A percentile compares a stretch with the other conserved stretches of the same genome.
Evolutionary conservation across 495 filamentous ascomycete genomes (phyloP).

Genomic region (Saxophila tyrrhenica): DNA sequence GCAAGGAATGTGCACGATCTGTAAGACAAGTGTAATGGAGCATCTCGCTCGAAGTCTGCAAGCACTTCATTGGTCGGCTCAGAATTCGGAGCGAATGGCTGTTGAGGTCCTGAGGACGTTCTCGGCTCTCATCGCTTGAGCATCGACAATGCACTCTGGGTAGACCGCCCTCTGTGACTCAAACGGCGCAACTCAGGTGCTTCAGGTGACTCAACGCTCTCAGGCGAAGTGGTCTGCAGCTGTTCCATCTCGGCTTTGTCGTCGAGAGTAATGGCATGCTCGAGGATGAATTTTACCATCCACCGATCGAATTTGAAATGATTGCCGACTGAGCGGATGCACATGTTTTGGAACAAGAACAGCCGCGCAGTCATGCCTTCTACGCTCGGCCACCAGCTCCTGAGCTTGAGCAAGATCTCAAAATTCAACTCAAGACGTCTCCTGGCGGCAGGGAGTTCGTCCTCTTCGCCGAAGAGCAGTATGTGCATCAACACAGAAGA

Average conservation of each 20-base stretch:
- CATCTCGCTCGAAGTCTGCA: not conserved
- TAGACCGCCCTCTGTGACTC: not conserved
- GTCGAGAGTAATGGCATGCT: conserved; percentile 21
- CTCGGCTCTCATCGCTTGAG: not conserved
- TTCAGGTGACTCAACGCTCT: not conserved
- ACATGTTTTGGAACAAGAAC: conserved; percentile 32
- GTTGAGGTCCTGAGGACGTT: too few species aligned
- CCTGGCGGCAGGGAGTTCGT: conserved; percentile 19
- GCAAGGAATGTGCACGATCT: not conserved
- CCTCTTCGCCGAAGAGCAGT: conserved; percentile 26
- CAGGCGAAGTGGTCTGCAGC: not conserved
- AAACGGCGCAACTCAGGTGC: not conserved
- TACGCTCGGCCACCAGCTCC: conserved; percentile 30
- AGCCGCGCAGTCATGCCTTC: conserved; percentile 27
- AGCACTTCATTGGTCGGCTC: too few species aligned
- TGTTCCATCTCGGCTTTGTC: conserved; percentile 7
- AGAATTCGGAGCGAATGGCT: too few species aligned
- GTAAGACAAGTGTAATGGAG: not conserved
- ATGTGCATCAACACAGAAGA: conserved; percentile 36
- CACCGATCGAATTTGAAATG: conserved; percentile 29
- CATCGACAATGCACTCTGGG: not conserved
- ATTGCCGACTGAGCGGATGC: conserved; percentile 24
- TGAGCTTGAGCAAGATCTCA: conserved; percentile 27
- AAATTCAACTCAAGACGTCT: conserved; percentile 33
- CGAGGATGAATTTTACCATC: conserved; percentile 33